Evolutionary conservation across 208 protist genomes (phyloP), one percentile per base, ranked within the genome.

Genomic region (Sergeia podlipaevii): DNA sequence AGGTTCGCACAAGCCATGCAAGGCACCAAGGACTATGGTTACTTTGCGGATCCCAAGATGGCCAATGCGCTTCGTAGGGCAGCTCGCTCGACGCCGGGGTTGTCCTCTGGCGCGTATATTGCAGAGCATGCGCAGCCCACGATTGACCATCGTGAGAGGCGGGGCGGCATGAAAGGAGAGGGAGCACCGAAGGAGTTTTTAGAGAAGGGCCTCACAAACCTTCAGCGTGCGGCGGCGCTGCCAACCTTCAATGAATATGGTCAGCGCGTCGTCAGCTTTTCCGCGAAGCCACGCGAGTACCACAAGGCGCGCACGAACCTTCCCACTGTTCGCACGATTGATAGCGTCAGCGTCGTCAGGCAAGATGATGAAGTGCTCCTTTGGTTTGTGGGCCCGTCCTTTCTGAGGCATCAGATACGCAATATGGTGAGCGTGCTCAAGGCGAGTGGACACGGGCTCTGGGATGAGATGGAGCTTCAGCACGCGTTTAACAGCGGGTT

Each of bases 31-130:
- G 89, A 95, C 43, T 95, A 74, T 53, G 82, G 85, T 26, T 91
- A 85, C 60, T 93, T 95, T 60, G 72, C 80, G 0, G 89, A 95
- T 50, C 79, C 80, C 23, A 91, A 91, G 43, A 95, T 95, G 82
- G 72, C 80, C 11, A 77, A 91, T 59, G 82, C 83, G 0, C 67
- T 95, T 38, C 80, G 80, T 0, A 78, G 82, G 2, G 77, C 80
- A 1, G 87, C 81, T 11, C 17, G 39, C 6, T 36, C 41, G n/a
- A 5, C 3, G 20, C 41, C 27, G n/a, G 65, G 70, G 5, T 45
- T 75, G 3, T 63, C 70, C 0, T 63, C 79, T 7, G 64, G 47
- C 23, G 79, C 70, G 15, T 69, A 45, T 37, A 67, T 60, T 1
- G 62, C 63, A 23, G 84, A 86, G 53, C 80, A 89, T 46, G 68